Evolutionary conservation across 306 rosid species (phyloP), one percentile per base, ranked within the genome.

Genomic region (Rosa persica): DNA sequence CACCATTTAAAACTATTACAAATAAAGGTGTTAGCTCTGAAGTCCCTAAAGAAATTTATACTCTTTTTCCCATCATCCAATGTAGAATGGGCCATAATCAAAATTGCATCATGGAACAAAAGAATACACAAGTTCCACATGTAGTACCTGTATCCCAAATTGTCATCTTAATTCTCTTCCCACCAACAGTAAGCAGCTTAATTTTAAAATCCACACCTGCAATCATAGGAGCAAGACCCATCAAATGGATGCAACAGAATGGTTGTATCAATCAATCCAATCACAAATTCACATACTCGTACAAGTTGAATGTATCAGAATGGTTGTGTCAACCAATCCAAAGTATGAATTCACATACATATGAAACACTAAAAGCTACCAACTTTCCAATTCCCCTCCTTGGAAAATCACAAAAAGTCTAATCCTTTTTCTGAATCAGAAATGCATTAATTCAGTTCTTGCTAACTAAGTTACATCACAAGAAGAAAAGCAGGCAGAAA

Each of bases 131-230:
- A 52, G 36, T 54, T 73, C 0, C 27, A 39, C 16, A 19, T 27
- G 1, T 0, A 46, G 86, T 89, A 96, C 99, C 99, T 22, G 99
- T 96, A 73, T 96, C 99, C 99, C 99, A 96, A 71, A 96, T 93
- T n/a, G 96, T 96, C 81, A 96, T 84, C 87, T 96, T 96, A 79
- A 93, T 86, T 84, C 80, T 96, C 90, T 91, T 93, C 86, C 91
- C 97, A 52, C 87, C 94, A 5, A 93, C 94, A 16, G 93, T 82
- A 46, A 93, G 94, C 55, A 67, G 82, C 90, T 96, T 96, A 89
- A 93, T 90, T 91, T 93, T 96, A 80, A 96, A 96, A 90, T 96
- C 99, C 87, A 96, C 99, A 73, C 99, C 99, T 96, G 51, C 78
- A 80, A 69, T 19, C 71, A 49, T 6, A 44, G 43, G 46, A 34